Evolutionary conservation across 2,329 filamentous ascomycete genomes (phyloP), one percentile per base, ranked within the genome.

Genomic region (Monilinia vaccinii-corymbosi): DNA sequence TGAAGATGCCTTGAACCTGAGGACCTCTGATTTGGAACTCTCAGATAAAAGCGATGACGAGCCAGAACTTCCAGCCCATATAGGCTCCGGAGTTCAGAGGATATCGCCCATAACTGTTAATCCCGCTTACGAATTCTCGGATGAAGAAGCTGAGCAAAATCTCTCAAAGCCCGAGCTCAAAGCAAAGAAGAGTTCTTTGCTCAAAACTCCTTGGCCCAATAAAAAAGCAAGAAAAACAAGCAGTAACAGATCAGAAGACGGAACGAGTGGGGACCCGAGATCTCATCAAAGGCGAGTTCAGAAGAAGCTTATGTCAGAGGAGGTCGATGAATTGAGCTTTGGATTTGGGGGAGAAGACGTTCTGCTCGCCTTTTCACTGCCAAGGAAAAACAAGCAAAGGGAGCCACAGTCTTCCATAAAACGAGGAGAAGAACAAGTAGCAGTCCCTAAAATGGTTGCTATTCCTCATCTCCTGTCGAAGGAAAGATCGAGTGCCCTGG

Each of bases 261-360:
- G 4, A 36, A 36, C 9, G 1, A 38, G n/a, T 16, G 28, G 14
- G 28, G 21, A 53, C 45, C 34, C 47, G 14, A 61, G 34, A 49
- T 21, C 61, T 46, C 45, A 49, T 38, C 52, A 58, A 50, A 55
- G 56, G 2, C 49, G 32, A 28, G 18, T 51, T 42, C 49, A 14
- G 9, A 31, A 48, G n/a, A 18, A 51, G 4, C 31, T 60, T 5
- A 53, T 58, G 28, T 57, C 56, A 9, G 65, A 68, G 23, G 68
- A 68, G 18, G 34, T 66, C n/a, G 69, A 71, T 45, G 69, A 70
- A 53, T 61, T 71, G 11, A 70, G 67, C 56, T 57, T 70, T 23
- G 40, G 38, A 4, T 18, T 53, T 44, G 61, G 45, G 4, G 51
- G 58, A 14, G 64, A 68, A n/a, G 68, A 66, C 7, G 63, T 67